These are phyloP conservation scores for Achlya hypogyna DNA, from an alignment of 352 stramenopile species.

Conservation along the genomic window DNA sequence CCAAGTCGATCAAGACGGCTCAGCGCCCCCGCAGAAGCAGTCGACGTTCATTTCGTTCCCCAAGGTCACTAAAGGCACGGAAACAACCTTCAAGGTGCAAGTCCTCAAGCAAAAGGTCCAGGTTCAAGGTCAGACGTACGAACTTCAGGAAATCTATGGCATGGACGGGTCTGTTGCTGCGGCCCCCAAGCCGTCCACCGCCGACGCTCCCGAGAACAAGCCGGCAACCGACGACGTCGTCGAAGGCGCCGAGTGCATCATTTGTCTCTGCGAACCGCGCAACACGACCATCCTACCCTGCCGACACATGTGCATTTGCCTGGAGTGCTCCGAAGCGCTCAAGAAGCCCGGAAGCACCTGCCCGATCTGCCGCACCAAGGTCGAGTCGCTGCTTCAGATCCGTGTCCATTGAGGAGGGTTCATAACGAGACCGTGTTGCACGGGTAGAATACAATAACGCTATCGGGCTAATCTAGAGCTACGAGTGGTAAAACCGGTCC, in stretches of 20 bases:
- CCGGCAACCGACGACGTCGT: conserved; percentile 30
- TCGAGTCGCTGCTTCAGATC: conserved; percentile 75
- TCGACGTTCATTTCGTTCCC: conserved; percentile 70
- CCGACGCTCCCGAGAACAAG: conserved; percentile 17
- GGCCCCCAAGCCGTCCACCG: conserved; percentile 19
- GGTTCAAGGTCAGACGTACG: conserved; percentile 65
- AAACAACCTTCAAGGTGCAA: conserved; percentile 36
- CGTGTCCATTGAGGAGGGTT: conserved; percentile 30
- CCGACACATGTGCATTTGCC: conserved; percentile 81
- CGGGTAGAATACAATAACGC: not conserved
- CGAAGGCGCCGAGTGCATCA: conserved; percentile 81
- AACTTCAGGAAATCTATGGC: conserved; percentile 83
- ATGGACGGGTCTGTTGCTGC: conserved; percentile 64
- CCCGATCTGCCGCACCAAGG: conserved; percentile 66
- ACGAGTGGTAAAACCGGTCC: not conserved
- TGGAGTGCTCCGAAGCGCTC: conserved; percentile 64
- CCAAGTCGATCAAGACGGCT: conserved; percentile 27
- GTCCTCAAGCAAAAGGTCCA: conserved; percentile 81
- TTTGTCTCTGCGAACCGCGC: conserved; percentile 71
- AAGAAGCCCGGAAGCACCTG: conserved; percentile 64
- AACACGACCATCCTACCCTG: conserved; percentile 79
- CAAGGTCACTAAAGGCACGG: conserved; percentile 33
- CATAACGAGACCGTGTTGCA: not conserved
- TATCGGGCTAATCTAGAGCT: not conserved
- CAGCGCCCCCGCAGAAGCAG: conserved; percentile 47